phyloP scores from a whole-genome alignment of 2,329 filamentous ascomycete species.

The Clonostachys solani region DNA sequence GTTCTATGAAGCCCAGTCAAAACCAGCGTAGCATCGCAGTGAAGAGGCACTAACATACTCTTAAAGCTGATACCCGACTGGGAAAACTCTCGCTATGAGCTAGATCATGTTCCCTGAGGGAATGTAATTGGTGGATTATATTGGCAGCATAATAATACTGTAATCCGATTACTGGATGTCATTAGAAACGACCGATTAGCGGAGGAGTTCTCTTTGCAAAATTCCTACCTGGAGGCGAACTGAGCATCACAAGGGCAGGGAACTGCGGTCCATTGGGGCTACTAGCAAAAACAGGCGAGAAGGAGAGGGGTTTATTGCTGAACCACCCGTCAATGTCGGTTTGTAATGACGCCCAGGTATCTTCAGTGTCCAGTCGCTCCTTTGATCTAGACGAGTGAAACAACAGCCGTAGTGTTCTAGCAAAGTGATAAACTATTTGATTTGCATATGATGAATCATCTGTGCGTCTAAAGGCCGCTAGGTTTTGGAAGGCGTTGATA shows the following conservation, averaged over 20 bases:
- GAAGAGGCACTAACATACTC: neutral
- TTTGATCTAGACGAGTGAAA: no score
- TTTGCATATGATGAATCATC: conserved; percentile 12
- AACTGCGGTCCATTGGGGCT: neutral
- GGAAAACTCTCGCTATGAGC: neutral
- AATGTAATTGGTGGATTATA: conserved; percentile 9
- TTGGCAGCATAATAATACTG: conserved; percentile 26
- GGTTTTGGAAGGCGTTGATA: conserved; percentile 9
- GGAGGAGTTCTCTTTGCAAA: neutral
- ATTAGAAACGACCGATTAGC: conserved; percentile 3
- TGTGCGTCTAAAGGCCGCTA: conserved; percentile 6
- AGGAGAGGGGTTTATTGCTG: neutral
- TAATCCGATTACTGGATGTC: conserved; percentile 21
- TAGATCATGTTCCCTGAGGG: conserved; percentile 7
- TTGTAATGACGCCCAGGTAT: no score
- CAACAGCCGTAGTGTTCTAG: conserved; percentile 14
- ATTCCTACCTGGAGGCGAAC: no score
- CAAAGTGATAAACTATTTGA: conserved; percentile 10
- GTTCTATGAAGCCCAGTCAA: neutral
- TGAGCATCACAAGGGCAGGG: neutral
- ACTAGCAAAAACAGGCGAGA: neutral
- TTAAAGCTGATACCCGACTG: neutral
- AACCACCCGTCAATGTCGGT: no score
- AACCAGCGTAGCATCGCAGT: neutral
- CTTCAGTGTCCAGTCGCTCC: no score